These are phyloP conservation scores for Aspergillus sp. DNA, from an alignment of 2,329 filamentous ascomycete genomes.

Conservation along the genomic window DNA sequence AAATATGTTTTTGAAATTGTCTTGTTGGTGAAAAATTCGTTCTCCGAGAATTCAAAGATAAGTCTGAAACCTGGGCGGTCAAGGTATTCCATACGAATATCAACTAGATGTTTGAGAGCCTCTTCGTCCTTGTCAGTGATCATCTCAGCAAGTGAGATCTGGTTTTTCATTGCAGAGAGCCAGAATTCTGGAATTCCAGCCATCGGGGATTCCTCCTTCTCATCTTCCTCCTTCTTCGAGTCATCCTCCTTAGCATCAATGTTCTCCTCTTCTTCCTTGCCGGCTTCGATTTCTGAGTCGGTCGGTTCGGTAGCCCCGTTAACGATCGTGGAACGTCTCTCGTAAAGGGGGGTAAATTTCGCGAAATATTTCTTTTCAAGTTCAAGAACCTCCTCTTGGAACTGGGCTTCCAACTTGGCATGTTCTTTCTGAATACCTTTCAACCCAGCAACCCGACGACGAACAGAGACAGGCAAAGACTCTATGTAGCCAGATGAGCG, in stretches of 20 bases:
- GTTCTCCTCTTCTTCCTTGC: conserved; percentile 74
- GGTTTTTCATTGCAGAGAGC: conserved; percentile 99
- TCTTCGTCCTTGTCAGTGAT: conserved; percentile 97
- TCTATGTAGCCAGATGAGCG: conserved; percentile 97
- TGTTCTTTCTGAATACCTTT: conserved; percentile 99
- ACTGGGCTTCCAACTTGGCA: conserved; percentile 95
- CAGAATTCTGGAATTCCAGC: conserved; percentile 97
- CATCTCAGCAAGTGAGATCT: conserved; percentile 94
- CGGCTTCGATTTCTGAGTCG: conserved; percentile 80
- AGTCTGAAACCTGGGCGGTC: conserved; percentile 97
- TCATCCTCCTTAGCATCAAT: conserved; percentile 61
- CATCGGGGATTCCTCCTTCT: conserved; percentile 48
- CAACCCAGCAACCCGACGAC: conserved; percentile 88
- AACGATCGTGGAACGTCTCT: conserved; percentile 90
- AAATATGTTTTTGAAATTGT: conserved; percentile 96
- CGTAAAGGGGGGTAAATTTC: conserved; percentile 96
- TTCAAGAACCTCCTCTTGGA: conserved; percentile 96
- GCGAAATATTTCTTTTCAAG: conserved; percentile 99
- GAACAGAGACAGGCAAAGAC: conserved; percentile 83
- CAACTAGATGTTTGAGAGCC: conserved; percentile 82
- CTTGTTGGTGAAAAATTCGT: conserved; percentile 98
- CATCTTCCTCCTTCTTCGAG: conserved; percentile 46
- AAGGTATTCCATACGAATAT: conserved; percentile 99
- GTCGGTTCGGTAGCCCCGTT: conserved; percentile 85
- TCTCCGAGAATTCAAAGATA: conserved; percentile 94